Evolutionary conservation across 2,329 filamentous ascomycete genomes (phyloP).

Genomic region (Diplodia sapinea): DNA sequence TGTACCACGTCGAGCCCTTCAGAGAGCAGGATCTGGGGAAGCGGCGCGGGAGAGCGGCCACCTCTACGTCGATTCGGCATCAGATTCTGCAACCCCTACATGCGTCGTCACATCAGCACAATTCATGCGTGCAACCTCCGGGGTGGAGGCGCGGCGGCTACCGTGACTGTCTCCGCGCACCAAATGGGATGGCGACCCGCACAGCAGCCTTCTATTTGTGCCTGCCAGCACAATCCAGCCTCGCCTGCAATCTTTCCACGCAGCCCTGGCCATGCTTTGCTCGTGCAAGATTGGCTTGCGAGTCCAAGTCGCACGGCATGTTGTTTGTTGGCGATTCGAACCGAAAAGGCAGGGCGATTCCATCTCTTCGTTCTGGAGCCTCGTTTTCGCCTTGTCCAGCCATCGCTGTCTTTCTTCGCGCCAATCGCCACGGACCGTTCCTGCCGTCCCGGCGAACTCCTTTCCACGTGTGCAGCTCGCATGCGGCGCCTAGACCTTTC

Average conservation of each 20-base stretch:
- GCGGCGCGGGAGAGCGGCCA: conserved; percentile 2
- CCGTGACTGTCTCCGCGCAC: neutral
- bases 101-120: conserved; percentile 12
- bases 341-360: neutral
- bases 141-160: conserved; percentile 1
- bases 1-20: conserved; percentile 5
- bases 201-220: neutral
- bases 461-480: neutral
- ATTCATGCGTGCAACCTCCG: conserved; percentile 5
- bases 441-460: conserved; percentile 19
- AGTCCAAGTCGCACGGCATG: conserved; percentile 5
- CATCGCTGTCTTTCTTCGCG: conserved; percentile 5
- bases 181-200: conserved; percentile 23
- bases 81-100: conserved; percentile 4
- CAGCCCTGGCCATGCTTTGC: neutral
- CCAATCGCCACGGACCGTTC: conserved; percentile 10
- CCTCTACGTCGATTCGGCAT: conserved; percentile 1
- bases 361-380: conserved; percentile 9
- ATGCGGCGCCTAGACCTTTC: neutral
- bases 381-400: conserved; percentile 11
- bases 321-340: neutral
- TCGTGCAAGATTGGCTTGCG: conserved; percentile 17
- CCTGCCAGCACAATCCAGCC: conserved; percentile 8
- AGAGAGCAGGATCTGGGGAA: conserved; percentile 14
- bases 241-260: neutral